Base-by-base conservation (phyloP, 1,284 basidiomycete species). In the Xerocomus nothofagi region DNA sequence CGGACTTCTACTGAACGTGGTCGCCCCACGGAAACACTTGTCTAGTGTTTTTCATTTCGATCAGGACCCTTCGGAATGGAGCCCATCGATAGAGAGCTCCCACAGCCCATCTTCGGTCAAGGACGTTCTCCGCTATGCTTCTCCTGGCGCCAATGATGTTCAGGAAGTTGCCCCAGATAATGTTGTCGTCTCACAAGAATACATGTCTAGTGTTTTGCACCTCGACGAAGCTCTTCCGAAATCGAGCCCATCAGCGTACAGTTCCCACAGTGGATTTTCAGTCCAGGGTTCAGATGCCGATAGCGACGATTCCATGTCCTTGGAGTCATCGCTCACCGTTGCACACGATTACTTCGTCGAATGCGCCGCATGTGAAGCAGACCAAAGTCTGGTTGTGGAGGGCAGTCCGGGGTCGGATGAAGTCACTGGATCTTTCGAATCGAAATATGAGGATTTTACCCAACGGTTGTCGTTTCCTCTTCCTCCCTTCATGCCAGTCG, bases 381-480 rank as follows among this genome's bases (percentile, higher is more conserved):
- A 14, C 9, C 32, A 39, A 32, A 46, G 26, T n/a, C 18, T 34
- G 11, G 31, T 7, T 26, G 30, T 21, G 6, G 55, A 47, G 8
- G 21, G 43, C 7, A 17, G 21, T 21, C 17, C 33, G 14, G 29
- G 24, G 11, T 45, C 26, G 6, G 45, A 52, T 17, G 47, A 47
- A 50, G 26, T 20, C 20, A 12, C 39, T 2, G 44, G 23, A 27
- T 33, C 23, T 11, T 42, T 39, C 14, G 39, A 47, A 18, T 47
- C 41, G 2, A 46, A 43, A 17, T n/a, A 18, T 26, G 30, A 43
- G 31, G 47, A 26, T 39, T 41, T 52, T 33, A 40, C 39, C 18
- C 56, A 40, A 31, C 56, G 21, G 15, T 26, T 54, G 32, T 54
- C 56, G 18, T 65, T 60, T 50, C 61, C 63, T 34, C 51, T 60